Evolutionary conservation across 768 basidiomycete genomes (phyloP), one percentile per base, ranked within the genome.

Genomic region (Rhizopogon salebrosus): DNA sequence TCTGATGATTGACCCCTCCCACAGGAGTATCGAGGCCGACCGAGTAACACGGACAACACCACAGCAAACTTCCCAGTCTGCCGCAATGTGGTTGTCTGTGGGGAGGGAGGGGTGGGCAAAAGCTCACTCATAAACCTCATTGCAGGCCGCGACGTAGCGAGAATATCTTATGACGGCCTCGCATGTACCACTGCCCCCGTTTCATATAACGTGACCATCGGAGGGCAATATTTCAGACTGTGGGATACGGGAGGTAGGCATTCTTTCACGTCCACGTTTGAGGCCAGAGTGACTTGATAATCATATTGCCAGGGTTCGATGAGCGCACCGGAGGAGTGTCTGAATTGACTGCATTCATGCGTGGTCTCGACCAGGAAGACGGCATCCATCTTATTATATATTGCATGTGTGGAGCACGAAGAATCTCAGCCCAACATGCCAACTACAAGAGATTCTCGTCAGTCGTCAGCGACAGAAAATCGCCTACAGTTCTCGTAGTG

Each of bases 111-210:
- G 20, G 20, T 18, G 31, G 61, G 60, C 6, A 73, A 72, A 49
- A 72, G 70, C 51, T 67, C 65, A 0, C 56, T 71, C 27, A 52
- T 72, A 34, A 72, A 71, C 55, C 62, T 72, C 62, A 40, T 72
- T 20, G 52, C 50, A 10, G 61, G 60, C n/a, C 16, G 38, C 0
- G 45, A 62, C 2, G 38, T 48, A 2, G 69, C 67, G 1, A 18
- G 23, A 0, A 55, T 58, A 9, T 1, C 11, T n/a, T 20, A 10
- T 22, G 41, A 11, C 22, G 60, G 62, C 1, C 35, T 40, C 0
- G 69, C 68, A 1, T 66, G 60, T 49, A 72, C 72, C 0, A 64
- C 69, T 20, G 14, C 55, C 3, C 57, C 36, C 45, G 51, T 31
- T 0, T 23, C 39, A 0, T 67, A 70, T 49, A 13, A 37, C 2